A percentile compares a stretch with the other conserved stretches of the same genome.
Evolutionary conservation across 371 early-diverging fungal species (phyloP).

Genomic region (Syncephalastrum sp.): DNA sequence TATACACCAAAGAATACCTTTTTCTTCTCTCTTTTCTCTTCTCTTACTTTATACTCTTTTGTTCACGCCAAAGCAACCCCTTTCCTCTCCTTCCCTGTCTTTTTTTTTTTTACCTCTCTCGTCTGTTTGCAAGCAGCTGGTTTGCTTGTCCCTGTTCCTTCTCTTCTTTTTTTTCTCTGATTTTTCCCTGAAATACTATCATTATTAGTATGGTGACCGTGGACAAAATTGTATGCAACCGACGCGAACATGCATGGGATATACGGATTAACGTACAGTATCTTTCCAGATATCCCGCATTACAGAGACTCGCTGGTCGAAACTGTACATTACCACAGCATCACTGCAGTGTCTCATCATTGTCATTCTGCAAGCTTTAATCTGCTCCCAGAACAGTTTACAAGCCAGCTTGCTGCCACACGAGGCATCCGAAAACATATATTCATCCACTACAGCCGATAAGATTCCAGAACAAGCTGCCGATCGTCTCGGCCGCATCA

Average conservation of each 20-base stretch:
- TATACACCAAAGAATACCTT: constrained; percentile 7
- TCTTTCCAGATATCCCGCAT: constrained; percentile 28
- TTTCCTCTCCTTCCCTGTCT: constrained; percentile 11
- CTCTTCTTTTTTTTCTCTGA: constrained; percentile 7
- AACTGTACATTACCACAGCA: constrained; percentile 34
- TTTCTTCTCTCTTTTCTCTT: constrained; percentile 12
- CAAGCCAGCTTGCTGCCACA: constrained; percentile 23
- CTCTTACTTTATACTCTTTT: no score
- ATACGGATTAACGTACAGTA: neutral
- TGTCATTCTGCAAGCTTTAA: constrained; percentile 25
- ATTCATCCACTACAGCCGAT: constrained; percentile 9
- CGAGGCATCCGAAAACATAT: constrained; percentile 7
- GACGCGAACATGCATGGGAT: neutral
- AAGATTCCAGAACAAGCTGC: constrained; percentile 25
- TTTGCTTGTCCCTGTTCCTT: constrained; percentile 19
- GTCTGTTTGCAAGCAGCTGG: constrained; percentile 28
- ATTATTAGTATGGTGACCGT: constrained; percentile 25
- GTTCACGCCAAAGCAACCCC: neutral
- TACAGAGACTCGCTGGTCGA: constrained; percentile 42
- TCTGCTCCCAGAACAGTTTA: constrained; percentile 30
- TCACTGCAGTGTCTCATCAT: constrained; percentile 31
- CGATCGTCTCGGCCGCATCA: constrained; percentile 33
- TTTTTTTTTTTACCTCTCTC: constrained; percentile 3
- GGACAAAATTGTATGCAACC: constrained; percentile 30
- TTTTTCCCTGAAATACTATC: constrained; percentile 6